Conservation (phyloP, 306 rosid genomes). For the Fagus crenata region DNA sequence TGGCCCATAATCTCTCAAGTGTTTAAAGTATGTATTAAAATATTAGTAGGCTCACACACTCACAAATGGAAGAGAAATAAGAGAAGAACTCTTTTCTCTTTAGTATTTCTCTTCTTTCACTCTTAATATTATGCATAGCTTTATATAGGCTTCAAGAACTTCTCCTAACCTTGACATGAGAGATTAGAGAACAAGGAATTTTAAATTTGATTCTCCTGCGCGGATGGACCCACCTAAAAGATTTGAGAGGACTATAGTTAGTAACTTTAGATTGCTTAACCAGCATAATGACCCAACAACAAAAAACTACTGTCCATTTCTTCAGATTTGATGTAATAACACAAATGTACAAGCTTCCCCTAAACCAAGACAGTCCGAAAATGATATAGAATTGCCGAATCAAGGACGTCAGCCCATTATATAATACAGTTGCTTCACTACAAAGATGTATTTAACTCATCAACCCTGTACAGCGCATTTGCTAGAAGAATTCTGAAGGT, state of each 20-base stretch:
- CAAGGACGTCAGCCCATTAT: not conserved
- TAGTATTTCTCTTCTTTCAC: too few species aligned
- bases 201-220: not conserved
- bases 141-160: too few species aligned
- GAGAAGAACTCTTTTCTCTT: too few species aligned
- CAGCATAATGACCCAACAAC: not conserved
- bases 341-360: not conserved
- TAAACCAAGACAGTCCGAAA: not conserved
- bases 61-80: too few species aligned
- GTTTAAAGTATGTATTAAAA: too few species aligned
- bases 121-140: too few species aligned
- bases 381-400: not conserved
- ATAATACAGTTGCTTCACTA: not conserved
- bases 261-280: too few species aligned
- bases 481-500: slow-evolving; percentile 10
- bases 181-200: not conserved
- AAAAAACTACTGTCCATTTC: not conserved
- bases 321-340: not conserved
- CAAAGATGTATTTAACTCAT: not conserved
- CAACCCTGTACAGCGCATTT: slow-evolving; percentile 21
- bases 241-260: not conserved
- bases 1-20: too few species aligned
- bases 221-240: not conserved
- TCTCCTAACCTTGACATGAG: not conserved
- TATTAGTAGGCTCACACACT: too few species aligned